These are phyloP conservation scores for Skeletonema potamos DNA, from an alignment of 108 stramenopile species.

Conservation along the genomic window DNA sequence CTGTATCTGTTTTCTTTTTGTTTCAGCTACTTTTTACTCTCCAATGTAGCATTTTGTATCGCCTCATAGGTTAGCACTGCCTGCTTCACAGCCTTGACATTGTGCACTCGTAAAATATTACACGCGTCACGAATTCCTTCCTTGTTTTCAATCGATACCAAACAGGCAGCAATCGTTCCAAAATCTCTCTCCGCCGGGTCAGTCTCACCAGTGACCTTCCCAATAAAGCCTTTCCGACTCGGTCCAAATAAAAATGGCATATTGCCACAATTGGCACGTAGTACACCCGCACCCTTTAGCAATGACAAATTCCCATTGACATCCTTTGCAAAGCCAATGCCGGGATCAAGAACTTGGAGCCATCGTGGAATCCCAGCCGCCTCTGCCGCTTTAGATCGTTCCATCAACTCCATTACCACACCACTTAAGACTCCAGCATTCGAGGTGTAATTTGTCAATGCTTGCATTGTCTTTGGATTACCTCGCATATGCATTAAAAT, in stretches of 20 bases:
- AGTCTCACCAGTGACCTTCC: slow-evolving; percentile 66
- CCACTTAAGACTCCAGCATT: slow-evolving; percentile 66
- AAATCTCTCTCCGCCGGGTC: slow-evolving; percentile 76
- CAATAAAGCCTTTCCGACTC: slow-evolving; percentile 94
- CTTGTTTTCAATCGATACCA: slow-evolving; percentile 61
- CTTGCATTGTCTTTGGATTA: slow-evolving; percentile 90
- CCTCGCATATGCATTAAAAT: slow-evolving; percentile 97
- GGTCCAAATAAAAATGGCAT: slow-evolving; percentile 88
- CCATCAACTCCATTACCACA: slow-evolving; percentile 60
- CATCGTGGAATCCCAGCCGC: slow-evolving; percentile 81
- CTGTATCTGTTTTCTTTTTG: not conserved
- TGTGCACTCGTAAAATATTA: slow-evolving; percentile 91
- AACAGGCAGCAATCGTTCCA: slow-evolving; percentile 81
- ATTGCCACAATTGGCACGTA: slow-evolving; percentile 38
- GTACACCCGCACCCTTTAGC: slow-evolving; percentile 51
- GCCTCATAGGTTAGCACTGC: slow-evolving; percentile 80
- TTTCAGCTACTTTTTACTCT: not conserved
- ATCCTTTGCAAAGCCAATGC: slow-evolving; percentile 97
- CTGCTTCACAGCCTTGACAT: slow-evolving; percentile 78
- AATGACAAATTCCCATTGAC: slow-evolving; percentile 74
- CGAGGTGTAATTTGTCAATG: slow-evolving; percentile 58
- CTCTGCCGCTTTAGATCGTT: slow-evolving; percentile 70
- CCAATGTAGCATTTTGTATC: slow-evolving; percentile 25
- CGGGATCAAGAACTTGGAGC: slow-evolving; percentile 91
- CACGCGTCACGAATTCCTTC: slow-evolving; percentile 28